These are phyloP conservation scores for Choiromyces venosus DNA, from an alignment of 495 filamentous ascomycete genomes.

Conservation along the genomic window DNA sequence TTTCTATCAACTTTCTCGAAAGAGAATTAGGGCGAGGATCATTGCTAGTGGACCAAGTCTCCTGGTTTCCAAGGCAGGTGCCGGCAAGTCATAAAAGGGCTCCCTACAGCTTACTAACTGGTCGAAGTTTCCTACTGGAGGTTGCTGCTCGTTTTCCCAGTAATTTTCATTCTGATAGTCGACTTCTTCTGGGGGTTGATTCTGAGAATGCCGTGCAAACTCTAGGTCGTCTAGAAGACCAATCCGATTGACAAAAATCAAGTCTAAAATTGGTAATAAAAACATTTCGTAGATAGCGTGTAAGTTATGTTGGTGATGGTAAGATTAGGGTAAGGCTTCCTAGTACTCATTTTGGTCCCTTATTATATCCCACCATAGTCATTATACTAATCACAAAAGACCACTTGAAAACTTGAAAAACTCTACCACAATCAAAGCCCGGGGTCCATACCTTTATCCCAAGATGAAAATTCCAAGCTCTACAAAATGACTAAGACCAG, in stretches of 20 bases:
- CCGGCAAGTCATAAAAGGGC: background rate
- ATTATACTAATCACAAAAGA: background rate
- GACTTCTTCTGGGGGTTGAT: background rate
- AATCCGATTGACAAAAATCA: background rate
- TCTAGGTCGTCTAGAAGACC: background rate
- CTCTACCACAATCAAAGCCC: background rate
- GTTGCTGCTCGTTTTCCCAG: background rate
- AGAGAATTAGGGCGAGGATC: background rate
- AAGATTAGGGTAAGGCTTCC: background rate
- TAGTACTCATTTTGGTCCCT: background rate
- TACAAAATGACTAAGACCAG: background rate
- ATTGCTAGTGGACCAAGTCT: background rate
- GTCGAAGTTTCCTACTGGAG: background rate
- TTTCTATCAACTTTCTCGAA: background rate
- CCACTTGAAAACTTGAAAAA: background rate
- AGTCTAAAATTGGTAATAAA: background rate
- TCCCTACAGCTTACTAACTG: background rate
- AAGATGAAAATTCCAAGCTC: background rate
- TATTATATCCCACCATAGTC: background rate
- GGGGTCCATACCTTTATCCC: background rate
- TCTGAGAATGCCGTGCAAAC: background rate
- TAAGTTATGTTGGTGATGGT: background rate
- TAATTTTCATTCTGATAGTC: background rate
- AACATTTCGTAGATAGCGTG: background rate
- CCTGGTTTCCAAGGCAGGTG: background rate